These are phyloP conservation scores for Rhodamnia rubescens DNA, from an alignment of 345 rosid species.

Conservation along the genomic window DNA sequence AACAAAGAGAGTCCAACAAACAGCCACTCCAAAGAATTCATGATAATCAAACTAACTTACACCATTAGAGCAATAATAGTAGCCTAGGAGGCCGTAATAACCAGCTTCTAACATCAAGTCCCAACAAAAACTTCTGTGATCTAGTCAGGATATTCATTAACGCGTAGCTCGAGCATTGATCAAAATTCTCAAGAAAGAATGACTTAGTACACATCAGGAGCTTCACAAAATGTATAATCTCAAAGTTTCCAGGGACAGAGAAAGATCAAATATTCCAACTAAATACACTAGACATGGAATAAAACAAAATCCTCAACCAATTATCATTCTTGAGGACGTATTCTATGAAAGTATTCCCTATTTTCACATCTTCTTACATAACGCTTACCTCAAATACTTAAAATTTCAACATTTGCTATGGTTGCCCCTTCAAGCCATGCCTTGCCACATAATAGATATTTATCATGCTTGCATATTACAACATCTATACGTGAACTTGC, in stretches of 20 bases:
- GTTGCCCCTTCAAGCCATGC: not conserved
- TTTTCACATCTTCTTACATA: not conserved
- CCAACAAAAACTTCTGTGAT: not conserved
- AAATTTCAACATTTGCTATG: not conserved
- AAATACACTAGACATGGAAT: not conserved
- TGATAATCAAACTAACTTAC: not conserved
- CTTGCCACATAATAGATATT: not conserved
- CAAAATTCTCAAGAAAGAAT: not conserved
- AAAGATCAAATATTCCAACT: not conserved
- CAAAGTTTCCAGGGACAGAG: not conserved
- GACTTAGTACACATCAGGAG: not conserved
- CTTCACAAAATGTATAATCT: not conserved
- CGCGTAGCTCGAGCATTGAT: not conserved
- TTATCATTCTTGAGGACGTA: not conserved
- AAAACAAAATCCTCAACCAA: not conserved
- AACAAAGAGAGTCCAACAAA: not conserved
- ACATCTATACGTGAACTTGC: not conserved
- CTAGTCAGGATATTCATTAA: not conserved
- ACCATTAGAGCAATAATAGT: not conserved
- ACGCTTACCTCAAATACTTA: not conserved
- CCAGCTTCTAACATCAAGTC: not conserved
- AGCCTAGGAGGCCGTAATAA: not conserved
- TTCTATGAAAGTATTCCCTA: not conserved
- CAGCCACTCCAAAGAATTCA: not conserved
- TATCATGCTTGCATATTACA: not conserved